A percentile compares a stretch with the other conserved stretches of the same genome.
phyloP scores from a whole-genome alignment of 345 rosid genomes.

The Euphorbia peplus region DNA sequence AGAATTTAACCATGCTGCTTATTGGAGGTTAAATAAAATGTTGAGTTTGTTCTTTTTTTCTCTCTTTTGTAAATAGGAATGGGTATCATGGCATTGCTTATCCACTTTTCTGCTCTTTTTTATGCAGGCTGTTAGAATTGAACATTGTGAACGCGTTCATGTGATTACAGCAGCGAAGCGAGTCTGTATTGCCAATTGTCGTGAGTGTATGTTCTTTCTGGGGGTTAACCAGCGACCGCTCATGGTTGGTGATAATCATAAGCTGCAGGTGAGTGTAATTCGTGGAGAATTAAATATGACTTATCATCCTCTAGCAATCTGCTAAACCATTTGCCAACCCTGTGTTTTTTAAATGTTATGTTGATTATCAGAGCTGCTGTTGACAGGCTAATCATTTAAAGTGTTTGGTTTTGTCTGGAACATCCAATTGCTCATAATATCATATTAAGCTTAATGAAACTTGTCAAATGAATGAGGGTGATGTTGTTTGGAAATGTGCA shows the following conservation, averaged over 20 bases:
- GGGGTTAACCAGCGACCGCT: constrained; percentile 99
- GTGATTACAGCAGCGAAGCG: constrained; percentile 84
- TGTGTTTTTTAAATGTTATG: neutral
- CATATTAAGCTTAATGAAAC: neutral
- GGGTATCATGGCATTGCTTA: neutral
- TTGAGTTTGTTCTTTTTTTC: neutral
- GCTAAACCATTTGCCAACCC: neutral
- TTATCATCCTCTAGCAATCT: neutral
- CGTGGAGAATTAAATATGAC: neutral
- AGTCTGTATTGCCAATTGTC: constrained; percentile 91
- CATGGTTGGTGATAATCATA: constrained; percentile 96
- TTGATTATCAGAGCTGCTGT: neutral
- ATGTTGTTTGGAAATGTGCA: neutral
- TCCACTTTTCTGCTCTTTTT: constrained; percentile 11
- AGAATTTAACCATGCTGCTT: neutral
- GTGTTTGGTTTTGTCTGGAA: constrained; percentile 1
- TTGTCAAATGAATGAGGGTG: neutral
- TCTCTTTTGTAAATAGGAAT: neutral
- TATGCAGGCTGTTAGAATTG: constrained; percentile 81
- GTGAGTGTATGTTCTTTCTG: constrained; percentile 91
- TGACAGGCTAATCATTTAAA: neutral
- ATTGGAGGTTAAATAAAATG: neutral
- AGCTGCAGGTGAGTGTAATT: constrained; percentile 64
- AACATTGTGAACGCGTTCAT: constrained; percentile 99
- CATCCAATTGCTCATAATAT: neutral